Evolutionary conservation across 1,139 yeast genomes (phyloP), one percentile per base, ranked within the genome.

Genomic region (Taphrina populina): DNA sequence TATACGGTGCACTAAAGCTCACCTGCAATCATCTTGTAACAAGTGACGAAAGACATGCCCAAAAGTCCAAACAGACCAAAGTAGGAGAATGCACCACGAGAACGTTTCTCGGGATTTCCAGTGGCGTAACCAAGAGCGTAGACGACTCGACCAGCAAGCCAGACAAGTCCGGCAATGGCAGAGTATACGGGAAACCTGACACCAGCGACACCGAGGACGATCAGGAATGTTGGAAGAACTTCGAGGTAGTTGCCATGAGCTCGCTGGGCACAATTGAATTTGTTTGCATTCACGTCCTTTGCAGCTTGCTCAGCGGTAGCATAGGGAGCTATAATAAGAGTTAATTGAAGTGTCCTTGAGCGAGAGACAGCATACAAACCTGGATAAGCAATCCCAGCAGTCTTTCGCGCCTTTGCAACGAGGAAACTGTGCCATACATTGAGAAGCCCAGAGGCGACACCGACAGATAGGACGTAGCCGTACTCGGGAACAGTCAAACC

Each of bases 211-310:
- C 30, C 49, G 30, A 52, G 39, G 30, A 43, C 41, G 15, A 41
- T 20, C 29, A 52, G n/a, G 24, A 40, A 41, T 29, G 11, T 35
- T 13, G 56, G 49, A 10, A 41, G 43, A 15, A 24, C 26, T 36
- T 52, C 56, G 49, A 26, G 36, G 43, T 30, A 52, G 43, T 52
- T 52, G 13, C 49, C 56, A 29, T 52, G 56, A n/a, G 56, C 56
- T 13, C 56, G 56, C 30, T 41, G 49, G 15, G 49, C 35, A 29
- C 56, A 52, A 36, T 52, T 52, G 43, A 52, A 52, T 19, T 17
- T 11, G 10, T 39, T 41, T 15, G 40, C 39, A 10, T 27, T 43
- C 4, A 32, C 26, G 29, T 41, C 32, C 19, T 44, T 35, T 17
- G 24, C 39, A 8, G 46, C 56, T 30, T 52, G 39, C 30, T 52